These are phyloP conservation scores for Psilocybe cyanescens DNA, from an alignment of 768 basidiomycete species.

Conservation along the genomic window DNA sequence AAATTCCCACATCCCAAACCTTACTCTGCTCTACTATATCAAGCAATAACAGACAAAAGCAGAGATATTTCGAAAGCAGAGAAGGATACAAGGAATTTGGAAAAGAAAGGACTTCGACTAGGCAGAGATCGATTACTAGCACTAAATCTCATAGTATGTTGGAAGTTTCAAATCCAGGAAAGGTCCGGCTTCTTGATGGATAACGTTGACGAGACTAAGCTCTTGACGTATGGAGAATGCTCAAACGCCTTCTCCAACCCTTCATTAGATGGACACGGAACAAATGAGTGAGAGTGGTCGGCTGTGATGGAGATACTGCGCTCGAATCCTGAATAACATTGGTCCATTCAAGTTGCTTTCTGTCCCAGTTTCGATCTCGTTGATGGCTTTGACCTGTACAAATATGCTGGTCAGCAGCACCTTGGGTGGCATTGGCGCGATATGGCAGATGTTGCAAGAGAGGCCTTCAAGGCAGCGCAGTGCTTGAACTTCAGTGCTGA, in stretches of 20 bases:
- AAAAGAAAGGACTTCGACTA: not conserved
- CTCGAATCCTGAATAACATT: no score
- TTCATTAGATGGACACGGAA: not conserved
- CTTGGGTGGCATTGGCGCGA: not conserved
- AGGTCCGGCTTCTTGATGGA: not conserved
- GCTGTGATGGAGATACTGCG: no score
- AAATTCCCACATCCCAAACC: no score
- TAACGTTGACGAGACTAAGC: not conserved
- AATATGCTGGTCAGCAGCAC: not conserved
- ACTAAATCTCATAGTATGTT: not conserved
- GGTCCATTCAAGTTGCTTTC: not conserved
- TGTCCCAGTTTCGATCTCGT: not conserved
- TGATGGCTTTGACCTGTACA: not conserved
- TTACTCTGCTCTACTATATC: no score
- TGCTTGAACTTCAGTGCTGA: no score
- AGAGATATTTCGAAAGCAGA: no score
- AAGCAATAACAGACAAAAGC: no score
- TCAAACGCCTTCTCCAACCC: not conserved
- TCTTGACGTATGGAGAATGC: not conserved
- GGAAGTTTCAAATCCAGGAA: not conserved
- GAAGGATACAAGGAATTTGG: no score
- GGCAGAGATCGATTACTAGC: not conserved
- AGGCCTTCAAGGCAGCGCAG: no score
- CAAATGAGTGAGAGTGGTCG: not conserved
- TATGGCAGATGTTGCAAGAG: not conserved